phyloP scores from a whole-genome alignment of 2,329 filamentous ascomycete species.

The Pyrenochaeta sp. region DNA sequence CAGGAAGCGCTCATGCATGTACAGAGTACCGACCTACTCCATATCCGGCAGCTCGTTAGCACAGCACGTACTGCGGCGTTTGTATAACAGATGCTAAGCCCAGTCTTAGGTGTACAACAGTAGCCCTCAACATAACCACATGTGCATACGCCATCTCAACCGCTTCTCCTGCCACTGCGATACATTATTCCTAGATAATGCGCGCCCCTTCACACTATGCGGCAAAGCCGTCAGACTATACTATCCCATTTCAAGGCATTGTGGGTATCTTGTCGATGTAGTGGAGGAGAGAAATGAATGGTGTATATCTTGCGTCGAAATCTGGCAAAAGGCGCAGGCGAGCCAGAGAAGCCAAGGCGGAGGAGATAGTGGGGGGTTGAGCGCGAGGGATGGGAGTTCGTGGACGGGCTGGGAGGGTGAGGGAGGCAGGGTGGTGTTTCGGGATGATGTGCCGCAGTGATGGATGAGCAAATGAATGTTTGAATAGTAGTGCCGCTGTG shows the following conservation, averaged over 20 bases:
- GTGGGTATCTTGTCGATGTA: slow-evolving; percentile 3
- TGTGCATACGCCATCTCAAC: slow-evolving; percentile 20
- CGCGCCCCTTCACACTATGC: slow-evolving; percentile 17
- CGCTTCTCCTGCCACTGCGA: slow-evolving; percentile 12
- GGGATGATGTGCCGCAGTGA: slow-evolving; percentile 21
- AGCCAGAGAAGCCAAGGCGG: neutral
- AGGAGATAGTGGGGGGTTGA: neutral
- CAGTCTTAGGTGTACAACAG: too few relatives aligned
- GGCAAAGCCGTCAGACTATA: slow-evolving; percentile 7
- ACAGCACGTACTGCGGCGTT: too few relatives aligned
- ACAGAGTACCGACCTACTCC: too few relatives aligned
- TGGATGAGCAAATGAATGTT: too few relatives aligned
- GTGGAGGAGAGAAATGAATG: slow-evolving; percentile 7
- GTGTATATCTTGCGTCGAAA: too few relatives aligned
- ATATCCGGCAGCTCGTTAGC: too few relatives aligned
- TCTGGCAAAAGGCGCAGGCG: too few relatives aligned
- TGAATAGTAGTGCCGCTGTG: too few relatives aligned
- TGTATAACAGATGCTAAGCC: too few relatives aligned
- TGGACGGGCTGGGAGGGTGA: slow-evolving; percentile 13
- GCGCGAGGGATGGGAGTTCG: slow-evolving; percentile 8
- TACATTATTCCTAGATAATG: slow-evolving; percentile 5
- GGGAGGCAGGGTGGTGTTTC: slow-evolving; percentile 4
- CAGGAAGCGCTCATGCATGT: too few relatives aligned
- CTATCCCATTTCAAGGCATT: slow-evolving; percentile 12
- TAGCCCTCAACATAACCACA: too few relatives aligned